These are phyloP conservation scores for Prunus dulcis DNA, from an alignment of 306 rosid species.

Conservation along the genomic window DNA sequence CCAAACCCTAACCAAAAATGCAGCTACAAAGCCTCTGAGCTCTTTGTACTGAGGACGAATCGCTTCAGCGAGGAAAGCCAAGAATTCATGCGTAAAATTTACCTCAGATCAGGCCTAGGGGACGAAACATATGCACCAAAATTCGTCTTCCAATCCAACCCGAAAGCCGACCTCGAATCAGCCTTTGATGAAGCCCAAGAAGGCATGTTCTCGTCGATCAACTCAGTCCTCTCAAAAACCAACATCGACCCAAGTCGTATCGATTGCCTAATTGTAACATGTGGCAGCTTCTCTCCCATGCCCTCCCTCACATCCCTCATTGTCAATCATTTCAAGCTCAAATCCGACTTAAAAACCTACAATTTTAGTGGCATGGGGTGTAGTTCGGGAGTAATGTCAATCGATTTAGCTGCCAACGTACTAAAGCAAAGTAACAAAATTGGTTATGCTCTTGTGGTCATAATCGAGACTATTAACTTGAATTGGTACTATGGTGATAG, in stretches of 20 bases:
- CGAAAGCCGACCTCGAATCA: neutral
- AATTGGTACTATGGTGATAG: conserved; percentile 12
- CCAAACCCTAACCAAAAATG: conserved; percentile 11
- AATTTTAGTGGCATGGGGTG: conserved; percentile 23
- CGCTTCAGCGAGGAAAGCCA: neutral
- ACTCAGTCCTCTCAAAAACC: conserved; percentile 5
- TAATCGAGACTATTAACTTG: conserved; percentile 7
- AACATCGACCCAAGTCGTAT: neutral
- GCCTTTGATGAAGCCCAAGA: conserved; percentile 13
- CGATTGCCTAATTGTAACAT: conserved; percentile 4
- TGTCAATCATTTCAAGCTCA: conserved; percentile 18
- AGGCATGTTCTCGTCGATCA: conserved; percentile 9
- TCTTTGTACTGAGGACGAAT: neutral
- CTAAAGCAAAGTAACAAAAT: neutral
- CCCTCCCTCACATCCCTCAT: conserved; percentile 14
- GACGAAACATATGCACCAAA: conserved; percentile 17
- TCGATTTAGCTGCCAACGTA: conserved; percentile 3
- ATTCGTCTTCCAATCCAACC: conserved; percentile 7
- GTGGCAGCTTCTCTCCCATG: conserved; percentile 17
- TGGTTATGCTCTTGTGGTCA: neutral
- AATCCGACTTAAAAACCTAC: conserved; percentile 5
- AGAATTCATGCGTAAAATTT: conserved; percentile 16
- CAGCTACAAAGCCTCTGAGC: neutral
- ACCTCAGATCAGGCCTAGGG: conserved; percentile 14
- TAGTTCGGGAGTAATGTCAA: conserved; percentile 8